These are phyloP conservation scores for Groenewaldozyma auringiensis DNA, from an alignment of 1,139 yeast species.

Conservation along the genomic window DNA sequence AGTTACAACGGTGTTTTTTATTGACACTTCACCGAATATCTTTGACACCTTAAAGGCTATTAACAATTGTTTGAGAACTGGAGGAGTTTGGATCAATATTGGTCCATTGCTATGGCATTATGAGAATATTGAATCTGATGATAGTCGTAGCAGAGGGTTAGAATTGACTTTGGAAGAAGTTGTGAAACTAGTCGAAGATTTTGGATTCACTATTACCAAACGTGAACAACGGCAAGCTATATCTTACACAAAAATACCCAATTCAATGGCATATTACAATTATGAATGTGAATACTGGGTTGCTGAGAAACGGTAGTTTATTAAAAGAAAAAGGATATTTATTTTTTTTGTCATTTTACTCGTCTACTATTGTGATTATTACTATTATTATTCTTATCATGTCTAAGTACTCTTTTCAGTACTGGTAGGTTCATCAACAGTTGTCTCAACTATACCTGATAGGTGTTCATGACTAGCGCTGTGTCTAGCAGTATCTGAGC, in stretches of 20 bases:
- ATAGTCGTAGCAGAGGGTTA: slow-evolving; percentile 43
- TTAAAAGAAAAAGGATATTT: background rate
- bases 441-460: background rate
- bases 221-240: slow-evolving; percentile 41
- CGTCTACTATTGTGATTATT: no score
- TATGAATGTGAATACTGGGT: slow-evolving; percentile 73
- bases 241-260: slow-evolving; percentile 46
- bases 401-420: background rate
- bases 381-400: slow-evolving; percentile 8
- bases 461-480: background rate
- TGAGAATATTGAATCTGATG: slow-evolving; percentile 43
- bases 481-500: background rate
- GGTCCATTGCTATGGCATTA: slow-evolving; percentile 88
- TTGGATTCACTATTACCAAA: slow-evolving; percentile 50
- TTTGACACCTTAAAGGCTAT: slow-evolving; percentile 61
- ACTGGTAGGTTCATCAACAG: background rate
- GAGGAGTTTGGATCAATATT: slow-evolving; percentile 72
- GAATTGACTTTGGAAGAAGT: slow-evolving; percentile 61
- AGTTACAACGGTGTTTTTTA: slow-evolving; percentile 64
- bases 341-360: no score
- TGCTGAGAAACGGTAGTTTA: slow-evolving; percentile 29
- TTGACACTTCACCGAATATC: slow-evolving; percentile 72
- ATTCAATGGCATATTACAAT: slow-evolving; percentile 48
- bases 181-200: slow-evolving; percentile 37
- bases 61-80: slow-evolving; percentile 41